Base-by-base conservation (phyloP, 1,139 yeast species). In the Citeromyces hawaiiensis region DNA sequence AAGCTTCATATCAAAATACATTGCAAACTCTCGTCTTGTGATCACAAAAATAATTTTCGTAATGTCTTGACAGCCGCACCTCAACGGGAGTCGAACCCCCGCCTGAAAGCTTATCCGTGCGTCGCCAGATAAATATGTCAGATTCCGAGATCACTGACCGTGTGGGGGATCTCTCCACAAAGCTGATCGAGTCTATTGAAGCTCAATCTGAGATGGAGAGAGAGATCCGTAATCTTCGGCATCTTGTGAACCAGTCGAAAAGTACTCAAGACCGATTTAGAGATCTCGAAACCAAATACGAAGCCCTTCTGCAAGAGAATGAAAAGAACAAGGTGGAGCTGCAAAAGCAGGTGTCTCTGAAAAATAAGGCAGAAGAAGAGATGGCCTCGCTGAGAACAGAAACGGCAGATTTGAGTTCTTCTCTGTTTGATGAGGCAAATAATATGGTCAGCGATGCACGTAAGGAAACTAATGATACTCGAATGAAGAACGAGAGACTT, bases 351-450 rank as follows among this genome's bases (percentile, higher is more conserved):
- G 7, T 11, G 30, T 60, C 57, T 38, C 61, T 61, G 36, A 66
- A 70, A 40, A 56, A 51, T n/a, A 66, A 57, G 3, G 76, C 83
- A 1, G 83, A 79, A 45, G 60, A 63, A 14, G 80, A 80, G 47
- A 77, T 73, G 38, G 63, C 66, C 38, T 68, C 71, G 45, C 57
- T 85, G 37, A 70, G 76, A 43, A 71, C 66, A 15, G 94, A 85
- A 54, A 81, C 83, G 23, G 91, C 82, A 53, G 94, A 83, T 36
- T 62, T 85, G 40, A 72, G 86, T 1, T 85, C 78, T 2, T 74
- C 86, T 2, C 59, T 83, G 36, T 83, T 83, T 54, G 79, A 74
- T 49, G 91, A 83, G 52, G 94, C 94, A 16, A 83, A 83, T 53
- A 68, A 69, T 38, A 82, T 81, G 83, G 94, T 83, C 11, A 72